Evolutionary conservation across 106 monocot genomes (phyloP), one percentile per base, ranked within the genome.

Genomic region (Vanilla planifolia): DNA sequence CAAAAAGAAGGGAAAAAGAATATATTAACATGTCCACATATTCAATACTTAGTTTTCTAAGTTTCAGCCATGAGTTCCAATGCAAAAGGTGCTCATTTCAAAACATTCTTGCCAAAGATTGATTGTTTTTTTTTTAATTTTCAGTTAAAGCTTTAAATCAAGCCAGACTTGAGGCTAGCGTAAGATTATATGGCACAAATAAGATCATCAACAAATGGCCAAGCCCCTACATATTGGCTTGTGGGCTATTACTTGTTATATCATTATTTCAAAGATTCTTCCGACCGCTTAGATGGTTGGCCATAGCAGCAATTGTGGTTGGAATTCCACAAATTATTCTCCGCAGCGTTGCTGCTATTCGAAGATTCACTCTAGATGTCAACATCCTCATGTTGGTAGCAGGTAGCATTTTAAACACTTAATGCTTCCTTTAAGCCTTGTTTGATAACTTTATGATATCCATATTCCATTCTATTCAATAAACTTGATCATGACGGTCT

Each of bases 111-210:
- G n/a, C n/a, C n/a, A n/a, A n/a, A n/a, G n/a, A n/a, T n/a, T n/a
- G n/a, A n/a, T 6, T 5, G 3, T 34, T 10, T 9, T 24, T 40
- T 37, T 6, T 66, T 1, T 14, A 45, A 50, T 62, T 5, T n/a
- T 27, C 79, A 98, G 96, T 67, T 0, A 91, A 75, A 43, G 82
- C 77, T 13, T 62, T 98, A 44, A 98, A 98, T 61, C 74, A 92
- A 43, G 91, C 96, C 15, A 81, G 79, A 45, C 71, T 98, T 1
- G 96, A 91, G 73, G 96, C 96, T 3, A 84, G 71, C 0, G 55
- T 89, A 28, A 53, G 89, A 48, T 39, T 73, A 36, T 85, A 85
- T 40, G 89, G 85, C 1, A 43, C 64, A 0, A 59, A 59, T 4
- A 73, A 56, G 8, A 61, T 66, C 23, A 29, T 60, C 28, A 83